Base-by-base conservation (phyloP, 352 stramenopile genomes). In the Phytophthora lateralis region DNA sequence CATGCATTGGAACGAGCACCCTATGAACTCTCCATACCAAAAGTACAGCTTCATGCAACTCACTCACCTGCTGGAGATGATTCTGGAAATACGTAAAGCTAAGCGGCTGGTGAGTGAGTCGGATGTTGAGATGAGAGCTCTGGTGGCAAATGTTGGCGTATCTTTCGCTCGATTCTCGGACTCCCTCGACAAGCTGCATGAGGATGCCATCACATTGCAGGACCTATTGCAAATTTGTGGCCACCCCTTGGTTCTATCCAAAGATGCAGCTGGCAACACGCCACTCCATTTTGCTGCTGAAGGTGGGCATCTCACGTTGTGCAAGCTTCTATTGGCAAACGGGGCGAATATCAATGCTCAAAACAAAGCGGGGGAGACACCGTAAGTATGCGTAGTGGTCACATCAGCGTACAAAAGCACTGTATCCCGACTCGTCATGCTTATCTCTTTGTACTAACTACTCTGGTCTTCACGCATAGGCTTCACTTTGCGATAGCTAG, bases 401-500 rank as follows among this genome's bases (percentile, higher is more conserved):
- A 17, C 34, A 39, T 17, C 34, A 17, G 8, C 15, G 11, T 32
- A 32, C 27, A 32, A 32, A 32, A 32, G 1, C 26, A 11, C 27
- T 32, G 27, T 32, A 11, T 7, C 27, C 27, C 27, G 27, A 6
- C 27, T 30, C 10, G 32, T 38, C n/a, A 17, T 26, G 15, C 18
- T 48, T 32, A 17, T 8, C 45, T 12, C 11, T 11, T 9, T 45
- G 11, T 29, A 12, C 24, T 55, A 20, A 35, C 9, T 21, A 47
- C 12, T 54, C 32, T 38, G n/a, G 2, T 4, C 4, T 35, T 35
- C 30, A 30, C 45, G 29, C 10, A 5, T 50, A 93, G 84, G 2
- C 66, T 93, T 6, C 85, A 93, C 49, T 93, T 91, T 66, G 85
- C 85, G 9, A 91, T 92, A 35, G 90, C 85, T 20, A 93, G 85